Evolutionary conservation across 345 rosid species (phyloP).

Genomic region (Aethionema arabicum): DNA sequence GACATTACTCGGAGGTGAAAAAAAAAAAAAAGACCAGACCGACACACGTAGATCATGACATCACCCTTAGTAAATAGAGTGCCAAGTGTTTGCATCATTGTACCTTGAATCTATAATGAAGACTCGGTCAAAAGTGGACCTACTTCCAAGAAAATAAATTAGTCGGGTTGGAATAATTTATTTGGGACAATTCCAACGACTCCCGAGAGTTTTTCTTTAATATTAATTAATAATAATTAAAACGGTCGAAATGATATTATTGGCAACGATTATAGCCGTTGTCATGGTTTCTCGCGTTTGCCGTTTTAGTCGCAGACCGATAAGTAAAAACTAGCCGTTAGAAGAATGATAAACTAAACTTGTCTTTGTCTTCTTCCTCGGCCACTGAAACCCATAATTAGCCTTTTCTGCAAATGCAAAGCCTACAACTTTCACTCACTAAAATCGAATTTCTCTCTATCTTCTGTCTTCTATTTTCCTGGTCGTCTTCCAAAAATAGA

Average conservation of each 20-base stretch:
- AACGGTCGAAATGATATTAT: slow-evolving; percentile 35
- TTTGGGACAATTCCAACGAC: slow-evolving; percentile 17
- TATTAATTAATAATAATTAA: slow-evolving; percentile 22
- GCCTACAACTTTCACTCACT: slow-evolving; percentile 24
- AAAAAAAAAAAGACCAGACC: no score
- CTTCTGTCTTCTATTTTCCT: neutral
- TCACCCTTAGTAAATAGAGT: no score
- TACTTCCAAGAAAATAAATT: neutral
- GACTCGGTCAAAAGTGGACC: slow-evolving; percentile 6
- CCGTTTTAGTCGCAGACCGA: slow-evolving; percentile 32
- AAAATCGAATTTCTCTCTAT: slow-evolving; percentile 27
- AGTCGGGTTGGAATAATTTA: slow-evolving; percentile 16
- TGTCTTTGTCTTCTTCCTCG: slow-evolving; percentile 37
- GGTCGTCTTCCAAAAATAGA: slow-evolving; percentile 14
- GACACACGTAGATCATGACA: no score
- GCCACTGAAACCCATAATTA: slow-evolving; percentile 29
- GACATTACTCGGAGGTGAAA: no score
- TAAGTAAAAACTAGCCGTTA: slow-evolving; percentile 39
- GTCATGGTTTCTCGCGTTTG: slow-evolving; percentile 36
- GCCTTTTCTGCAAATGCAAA: slow-evolving; percentile 6
- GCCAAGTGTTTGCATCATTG: no score
- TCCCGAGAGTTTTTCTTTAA: slow-evolving; percentile 4
- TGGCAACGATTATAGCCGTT: slow-evolving; percentile 47
- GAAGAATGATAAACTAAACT: slow-evolving; percentile 29
- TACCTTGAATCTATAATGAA: no score